Base-by-base conservation (phyloP, 306 rosid genomes). In the Argentina anserina region DNA sequence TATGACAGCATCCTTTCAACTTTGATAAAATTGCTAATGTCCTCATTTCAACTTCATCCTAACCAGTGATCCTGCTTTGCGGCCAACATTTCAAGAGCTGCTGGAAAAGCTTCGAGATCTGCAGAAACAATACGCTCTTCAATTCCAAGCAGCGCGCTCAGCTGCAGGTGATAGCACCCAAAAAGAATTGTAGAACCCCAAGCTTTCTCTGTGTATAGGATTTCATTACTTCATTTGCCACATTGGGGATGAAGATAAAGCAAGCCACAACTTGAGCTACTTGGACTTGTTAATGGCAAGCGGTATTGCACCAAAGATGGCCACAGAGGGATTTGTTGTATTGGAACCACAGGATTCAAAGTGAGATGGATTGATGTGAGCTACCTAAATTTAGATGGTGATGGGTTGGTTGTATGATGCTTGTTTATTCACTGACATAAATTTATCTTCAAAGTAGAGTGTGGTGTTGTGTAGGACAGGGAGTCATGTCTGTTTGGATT, bases 81-180 rank as follows among this genome's bases (percentile, higher is more conserved):
- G 99, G 55, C 96, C 99, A 66, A 81, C 97, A 41, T 95, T 95
- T 70, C 97, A 85, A 70, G 97, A 83, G 78, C 84, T 95, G 79
- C 83, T 92, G 46, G 97, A 90, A 69, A 87, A 56, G 81, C 85
- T 95, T 7, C 80, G 81, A 79, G 99, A 95, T 56, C 70, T 95
- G 72, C 97, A 92, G 65, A 86, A 85, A 71, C 82, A 67, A 66
- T 87, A 78, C 67, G 79, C 84, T 62, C 76, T 84, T 79, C 96
- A 91, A 81, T 83, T 87, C 80, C 97, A 95, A 59, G 97, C 97
- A 46, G 86, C 87, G 36, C 90, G 97, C 29, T 53, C 92, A 0
- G 85, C 86, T 0, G 71, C 82, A 12, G 86, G 80, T 52, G 97
- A 91, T 81, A 83, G 40, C 80, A 13, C 67, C 47, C 93, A 81